Conservation (phyloP, 2,329 filamentous ascomycete species). For the Grosmannia huntii region DNA sequence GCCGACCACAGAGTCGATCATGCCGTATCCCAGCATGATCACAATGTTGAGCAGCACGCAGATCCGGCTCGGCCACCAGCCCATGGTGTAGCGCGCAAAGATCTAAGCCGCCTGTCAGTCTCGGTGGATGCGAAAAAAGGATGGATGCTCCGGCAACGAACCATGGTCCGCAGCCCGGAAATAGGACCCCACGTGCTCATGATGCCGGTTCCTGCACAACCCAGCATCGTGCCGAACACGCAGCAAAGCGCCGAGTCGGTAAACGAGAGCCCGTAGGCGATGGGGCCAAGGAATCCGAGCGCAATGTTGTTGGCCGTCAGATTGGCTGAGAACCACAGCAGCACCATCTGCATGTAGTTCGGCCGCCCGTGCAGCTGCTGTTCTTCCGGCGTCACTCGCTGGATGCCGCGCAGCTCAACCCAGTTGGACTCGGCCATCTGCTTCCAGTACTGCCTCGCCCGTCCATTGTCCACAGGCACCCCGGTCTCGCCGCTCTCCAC, state of each 20-base stretch:
- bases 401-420: constrained; percentile 4
- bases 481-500: background rate
- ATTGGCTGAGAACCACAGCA: constrained; percentile 32
- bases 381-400: constrained; percentile 17
- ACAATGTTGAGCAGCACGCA: constrained; percentile 18
- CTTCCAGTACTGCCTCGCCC: background rate
- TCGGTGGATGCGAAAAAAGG: background rate
- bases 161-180: constrained; percentile 9
- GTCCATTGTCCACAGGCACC: background rate
- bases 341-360: constrained; percentile 23
- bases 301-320: constrained; percentile 29
- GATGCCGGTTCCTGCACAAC: constrained; percentile 7
- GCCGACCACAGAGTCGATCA: constrained; percentile 53
- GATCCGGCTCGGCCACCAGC: constrained; percentile 20
- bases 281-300: constrained; percentile 18
- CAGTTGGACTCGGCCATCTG: background rate
- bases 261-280: constrained; percentile 18
- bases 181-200: constrained; percentile 5
- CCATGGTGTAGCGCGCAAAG: constrained; percentile 19
- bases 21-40: constrained; percentile 19
- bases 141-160: background rate
- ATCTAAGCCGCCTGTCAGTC: background rate
- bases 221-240: constrained; percentile 6
- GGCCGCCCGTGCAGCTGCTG: constrained; percentile 17
- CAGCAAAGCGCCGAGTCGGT: constrained; percentile 15